A percentile compares a stretch with the other conserved stretches of the same genome.
phyloP scores from a whole-genome alignment of 768 basidiomycete genomes.

The Crucibulum laeve region DNA sequence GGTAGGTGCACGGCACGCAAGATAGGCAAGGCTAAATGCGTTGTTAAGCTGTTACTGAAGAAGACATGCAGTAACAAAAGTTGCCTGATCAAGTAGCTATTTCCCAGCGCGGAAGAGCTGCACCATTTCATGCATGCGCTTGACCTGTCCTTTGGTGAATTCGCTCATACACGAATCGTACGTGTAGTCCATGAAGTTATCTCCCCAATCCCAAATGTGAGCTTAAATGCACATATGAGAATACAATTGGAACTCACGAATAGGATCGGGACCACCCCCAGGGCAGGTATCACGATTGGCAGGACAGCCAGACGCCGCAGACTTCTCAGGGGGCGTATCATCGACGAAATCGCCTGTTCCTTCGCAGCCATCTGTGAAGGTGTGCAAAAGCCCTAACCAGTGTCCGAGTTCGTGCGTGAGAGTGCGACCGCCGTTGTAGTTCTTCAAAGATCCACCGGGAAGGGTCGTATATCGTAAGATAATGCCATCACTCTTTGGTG shows the following conservation, averaged over 20 bases:
- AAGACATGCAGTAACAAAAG: too few species aligned
- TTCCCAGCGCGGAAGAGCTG: slow-evolving; percentile 7
- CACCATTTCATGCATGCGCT: slow-evolving; percentile 23
- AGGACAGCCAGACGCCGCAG: slow-evolving; percentile 32
- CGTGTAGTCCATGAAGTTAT: slow-evolving; percentile 47
- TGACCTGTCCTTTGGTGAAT: slow-evolving; percentile 39
- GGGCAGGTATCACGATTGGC: slow-evolving; percentile 24
- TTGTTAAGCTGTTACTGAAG: too few species aligned
- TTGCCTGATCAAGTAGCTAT: too few species aligned
- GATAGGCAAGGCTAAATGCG: too few species aligned
- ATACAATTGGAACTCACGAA: slow-evolving; percentile 22
- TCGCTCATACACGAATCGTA: slow-evolving; percentile 40
- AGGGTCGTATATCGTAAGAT: slow-evolving; percentile 31
- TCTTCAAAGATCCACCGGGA: slow-evolving; percentile 31
- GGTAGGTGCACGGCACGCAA: too few species aligned
- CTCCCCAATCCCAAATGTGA: slow-evolving; percentile 9
- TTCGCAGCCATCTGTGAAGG: slow-evolving; percentile 36
- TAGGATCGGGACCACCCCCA: slow-evolving; percentile 30
- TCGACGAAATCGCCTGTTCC: slow-evolving; percentile 34
- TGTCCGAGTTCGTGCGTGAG: slow-evolving; percentile 47
- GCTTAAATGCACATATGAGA: neutral
- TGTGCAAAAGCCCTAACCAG: slow-evolving; percentile 47
- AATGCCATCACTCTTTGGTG: slow-evolving; percentile 41
- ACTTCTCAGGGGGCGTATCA: slow-evolving; percentile 37
- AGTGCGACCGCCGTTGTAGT: slow-evolving; percentile 41